A percentile compares a stretch with the other conserved stretches of the same genome.
Conservation (phyloP, 176 grass and related monocot species). For the Typha latifolia region DNA sequence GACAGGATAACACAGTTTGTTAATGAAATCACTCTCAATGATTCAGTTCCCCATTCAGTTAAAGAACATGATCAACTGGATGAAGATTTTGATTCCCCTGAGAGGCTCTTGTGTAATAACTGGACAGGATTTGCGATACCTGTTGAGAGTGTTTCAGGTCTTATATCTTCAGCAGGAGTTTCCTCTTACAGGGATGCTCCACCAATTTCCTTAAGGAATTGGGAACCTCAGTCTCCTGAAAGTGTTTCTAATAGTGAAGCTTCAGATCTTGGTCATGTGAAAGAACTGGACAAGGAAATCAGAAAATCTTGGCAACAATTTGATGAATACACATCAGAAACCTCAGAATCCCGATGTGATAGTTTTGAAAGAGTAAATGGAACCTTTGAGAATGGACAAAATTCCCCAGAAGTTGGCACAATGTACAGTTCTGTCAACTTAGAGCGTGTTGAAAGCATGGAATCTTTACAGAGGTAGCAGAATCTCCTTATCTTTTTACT, state of each 20-base stretch:
- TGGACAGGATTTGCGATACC: slow-evolving; percentile 80
- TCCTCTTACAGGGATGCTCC: slow-evolving; percentile 41
- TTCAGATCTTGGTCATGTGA: slow-evolving; percentile 66
- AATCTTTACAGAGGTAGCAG: slow-evolving; percentile 72
- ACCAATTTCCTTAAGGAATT: slow-evolving; percentile 49
- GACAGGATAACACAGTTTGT: slow-evolving; percentile 87
- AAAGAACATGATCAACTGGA: slow-evolving; percentile 37
- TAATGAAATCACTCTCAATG: slow-evolving; percentile 62
- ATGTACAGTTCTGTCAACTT: slow-evolving; percentile 32
- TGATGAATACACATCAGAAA: slow-evolving; percentile 67
- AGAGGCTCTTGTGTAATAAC: slow-evolving; percentile 37
- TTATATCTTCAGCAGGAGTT: slow-evolving; percentile 66
- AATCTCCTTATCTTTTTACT: slow-evolving; percentile 7
- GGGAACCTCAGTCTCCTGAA: slow-evolving; percentile 68
- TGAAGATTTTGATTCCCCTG: slow-evolving; percentile 38
- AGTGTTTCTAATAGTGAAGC: slow-evolving; percentile 68
- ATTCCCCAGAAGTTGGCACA: slow-evolving; percentile 58
- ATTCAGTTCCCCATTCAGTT: slow-evolving; percentile 46
- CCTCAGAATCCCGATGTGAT: slow-evolving; percentile 48
- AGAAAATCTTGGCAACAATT: slow-evolving; percentile 49
- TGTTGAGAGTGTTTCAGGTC: slow-evolving; percentile 60
- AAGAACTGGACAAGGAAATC: slow-evolving; percentile 70
- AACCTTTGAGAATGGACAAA: slow-evolving; percentile 52
- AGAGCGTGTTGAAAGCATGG: slow-evolving; percentile 43
- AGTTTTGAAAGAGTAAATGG: slow-evolving; percentile 66